Evolutionary conservation across 345 rosid genomes (phyloP).

Genomic region (Salix brachista): DNA sequence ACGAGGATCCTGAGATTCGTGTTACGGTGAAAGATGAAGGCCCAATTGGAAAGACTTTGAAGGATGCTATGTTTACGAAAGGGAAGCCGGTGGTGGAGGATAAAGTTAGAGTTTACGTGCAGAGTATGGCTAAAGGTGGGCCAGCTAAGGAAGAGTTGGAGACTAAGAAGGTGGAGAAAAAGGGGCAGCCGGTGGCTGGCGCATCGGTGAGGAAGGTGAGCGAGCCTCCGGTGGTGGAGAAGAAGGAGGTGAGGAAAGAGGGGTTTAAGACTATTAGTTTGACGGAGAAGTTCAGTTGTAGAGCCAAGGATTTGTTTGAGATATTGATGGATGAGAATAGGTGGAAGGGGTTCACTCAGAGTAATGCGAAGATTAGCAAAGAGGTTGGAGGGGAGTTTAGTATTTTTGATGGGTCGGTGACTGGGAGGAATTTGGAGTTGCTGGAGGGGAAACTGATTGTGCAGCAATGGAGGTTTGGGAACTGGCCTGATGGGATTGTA

Average conservation of each 20-base stretch:
- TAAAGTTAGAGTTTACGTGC: conserved; percentile 63
- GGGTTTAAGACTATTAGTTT: conserved; percentile 68
- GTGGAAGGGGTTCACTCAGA: conserved; percentile 96
- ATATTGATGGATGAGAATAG: conserved; percentile 95
- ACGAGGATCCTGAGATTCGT: conserved; percentile 81
- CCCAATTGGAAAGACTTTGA: conserved; percentile 59
- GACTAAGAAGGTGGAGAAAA: conserved; percentile 56
- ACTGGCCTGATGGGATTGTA: conserved; percentile 91
- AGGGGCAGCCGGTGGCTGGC: conserved; percentile 20
- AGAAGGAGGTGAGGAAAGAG: conserved; percentile 38
- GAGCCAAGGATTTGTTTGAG: conserved; percentile 77
- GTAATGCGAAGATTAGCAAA: conserved; percentile 79
- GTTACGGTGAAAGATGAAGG: conserved; percentile 78
- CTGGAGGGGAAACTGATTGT: conserved; percentile 85
- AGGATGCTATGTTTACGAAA: conserved; percentile 69
- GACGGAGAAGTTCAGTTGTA: conserved; percentile 85
- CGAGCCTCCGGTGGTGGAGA: conserved; percentile 32
- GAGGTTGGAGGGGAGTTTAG: conserved; percentile 80
- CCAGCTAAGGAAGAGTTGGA: conserved; percentile 84
- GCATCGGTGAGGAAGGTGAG: conserved; percentile 15
- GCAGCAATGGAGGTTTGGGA: conserved; percentile 93
- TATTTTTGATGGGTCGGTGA: conserved; percentile 89
- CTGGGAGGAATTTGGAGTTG: conserved; percentile 69
- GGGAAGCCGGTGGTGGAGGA: conserved; percentile 73
- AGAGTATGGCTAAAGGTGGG: conserved; percentile 80